Evolutionary conservation across 805 yeast species (phyloP), one percentile per base, ranked within the genome.

Genomic region (Metschnikowia cerradonensis): DNA sequence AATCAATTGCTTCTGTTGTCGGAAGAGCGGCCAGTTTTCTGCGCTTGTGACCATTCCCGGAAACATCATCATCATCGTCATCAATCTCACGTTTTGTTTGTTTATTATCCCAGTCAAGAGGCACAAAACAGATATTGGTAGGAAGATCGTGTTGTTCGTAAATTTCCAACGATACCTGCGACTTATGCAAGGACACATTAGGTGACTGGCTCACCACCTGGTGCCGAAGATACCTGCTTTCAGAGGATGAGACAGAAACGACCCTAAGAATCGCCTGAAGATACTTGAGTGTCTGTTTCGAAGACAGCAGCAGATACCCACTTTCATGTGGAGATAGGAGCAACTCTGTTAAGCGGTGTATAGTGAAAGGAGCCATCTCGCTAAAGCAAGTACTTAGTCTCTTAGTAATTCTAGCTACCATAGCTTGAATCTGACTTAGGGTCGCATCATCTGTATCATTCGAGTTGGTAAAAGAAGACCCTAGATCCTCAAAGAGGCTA

Each of bases 341-440:
- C n/a, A 58, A 41, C 42, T 58, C 61, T 2, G 57, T 53, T 17
- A 56, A 51, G 22, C 61, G 52, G 30, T 46, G 55, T n/a, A 58
- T 33, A 2, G 61, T 58, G 43, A 54, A 58, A 6, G 61, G 61
- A 10, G 61, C 59, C 5, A 49, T 48, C 50, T 60, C 60, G 15
- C 50, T 41, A 35, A 72, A 59, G 44, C 67, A 67, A 31, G 66
- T 71, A 26, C 56, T 50, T 51, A 72, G 67, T 43, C 40, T 49
- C 11, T 36, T 35, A 31, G 35, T 33, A 35, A 55, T 48, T 22
- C 35, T 47, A n/a, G 35, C 48, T 31, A 53, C 33, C 4, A 52
- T 44, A 8, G 11, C 17, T 37, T 31, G 22, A 6, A 55, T 46
- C 14, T 49, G 54, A 39, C 45, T 53, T 4, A 15, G 17, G 3